Evolutionary conservation across 768 basidiomycete genomes (phyloP).

Genomic region (Boletus subcaerulescens): DNA sequence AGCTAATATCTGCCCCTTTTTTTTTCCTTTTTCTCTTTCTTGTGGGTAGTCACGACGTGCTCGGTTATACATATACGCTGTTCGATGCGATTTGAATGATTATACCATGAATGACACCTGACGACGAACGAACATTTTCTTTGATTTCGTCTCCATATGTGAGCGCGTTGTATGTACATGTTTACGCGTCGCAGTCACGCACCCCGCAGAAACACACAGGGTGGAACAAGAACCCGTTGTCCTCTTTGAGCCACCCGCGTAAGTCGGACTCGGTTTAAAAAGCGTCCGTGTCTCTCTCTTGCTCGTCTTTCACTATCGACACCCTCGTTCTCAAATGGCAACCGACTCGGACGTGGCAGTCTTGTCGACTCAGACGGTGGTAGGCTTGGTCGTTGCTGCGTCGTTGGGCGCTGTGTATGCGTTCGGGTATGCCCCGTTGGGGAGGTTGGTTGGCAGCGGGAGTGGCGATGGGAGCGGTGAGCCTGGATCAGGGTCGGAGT

Average conservation of each 20-base stretch:
- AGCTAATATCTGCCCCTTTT: too few species aligned
- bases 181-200: constrained; percentile 23
- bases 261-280: too few species aligned
- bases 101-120: too few species aligned
- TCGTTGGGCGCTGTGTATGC: constrained; percentile 18
- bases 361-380: constrained; percentile 32
- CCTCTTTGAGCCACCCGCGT: background rate
- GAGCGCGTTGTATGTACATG: constrained; percentile 24
- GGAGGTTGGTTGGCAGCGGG: too few species aligned
- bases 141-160: background rate
- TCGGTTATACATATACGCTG: background rate
- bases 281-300: too few species aligned
- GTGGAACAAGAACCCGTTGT: background rate
- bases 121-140: too few species aligned
- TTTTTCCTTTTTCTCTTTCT: background rate
- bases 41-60: background rate
- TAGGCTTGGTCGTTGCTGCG: constrained; percentile 24
- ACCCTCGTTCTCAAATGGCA: constrained; percentile 7
- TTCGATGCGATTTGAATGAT: background rate
- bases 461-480: too few species aligned
- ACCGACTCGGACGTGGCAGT: constrained; percentile 24
- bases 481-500: too few species aligned
- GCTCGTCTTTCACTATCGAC: too few species aligned
- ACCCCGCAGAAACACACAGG: background rate
- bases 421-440: too few species aligned